Percentiles rank a stretch among this genome's conserved stretches.
Conservation (phyloP, 2,329 filamentous ascomycete species). For the Trichoderma pleuroti region DNA sequence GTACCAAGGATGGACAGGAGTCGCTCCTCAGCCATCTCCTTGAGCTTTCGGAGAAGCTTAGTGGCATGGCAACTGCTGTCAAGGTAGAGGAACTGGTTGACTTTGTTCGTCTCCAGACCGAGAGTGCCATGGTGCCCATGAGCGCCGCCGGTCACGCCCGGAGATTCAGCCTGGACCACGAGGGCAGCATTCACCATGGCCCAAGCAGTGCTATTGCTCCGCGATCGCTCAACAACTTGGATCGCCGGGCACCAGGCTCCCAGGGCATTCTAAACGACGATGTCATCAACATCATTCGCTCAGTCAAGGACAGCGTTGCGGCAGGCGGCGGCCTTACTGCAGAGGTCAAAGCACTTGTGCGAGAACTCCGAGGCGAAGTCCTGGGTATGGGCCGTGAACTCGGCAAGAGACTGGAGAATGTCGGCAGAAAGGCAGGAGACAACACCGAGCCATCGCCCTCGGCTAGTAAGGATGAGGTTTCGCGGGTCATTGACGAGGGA, state of each 20-base stretch:
- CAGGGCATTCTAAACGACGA: conserved; percentile 65
- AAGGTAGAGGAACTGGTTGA: conserved; percentile 68
- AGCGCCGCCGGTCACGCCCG: conserved; percentile 12
- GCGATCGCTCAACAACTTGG: conserved; percentile 40
- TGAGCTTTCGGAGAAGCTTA: conserved; percentile 70
- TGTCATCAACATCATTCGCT: conserved; percentile 74
- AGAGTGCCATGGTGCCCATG: conserved; percentile 40
- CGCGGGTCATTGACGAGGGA: conserved; percentile 73
- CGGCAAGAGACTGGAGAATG: conserved; percentile 77
- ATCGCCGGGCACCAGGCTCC: conserved; percentile 45
- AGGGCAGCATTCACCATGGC: conserved; percentile 34
- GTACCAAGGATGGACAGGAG: conserved; percentile 94
- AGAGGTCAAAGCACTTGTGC: conserved; percentile 85
- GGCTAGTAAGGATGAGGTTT: conserved; percentile 65
- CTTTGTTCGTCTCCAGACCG: conserved; percentile 53
- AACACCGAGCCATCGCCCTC: conserved; percentile 39
- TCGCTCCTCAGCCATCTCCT: conserved; percentile 63
- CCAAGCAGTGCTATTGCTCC: conserved; percentile 35
- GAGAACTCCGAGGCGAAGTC: conserved; percentile 87
- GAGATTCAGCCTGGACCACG: conserved; percentile 43
- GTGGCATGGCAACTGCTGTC: conserved; percentile 55
- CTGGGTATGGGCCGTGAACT: conserved; percentile 92
- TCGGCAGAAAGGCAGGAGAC: conserved; percentile 44
- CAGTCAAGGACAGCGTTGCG: conserved; percentile 86
- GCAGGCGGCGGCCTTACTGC: conserved; percentile 86